These are phyloP conservation scores for Naganishia sp. DNA, from an alignment of 1,284 basidiomycete species.

Conservation along the genomic window DNA sequence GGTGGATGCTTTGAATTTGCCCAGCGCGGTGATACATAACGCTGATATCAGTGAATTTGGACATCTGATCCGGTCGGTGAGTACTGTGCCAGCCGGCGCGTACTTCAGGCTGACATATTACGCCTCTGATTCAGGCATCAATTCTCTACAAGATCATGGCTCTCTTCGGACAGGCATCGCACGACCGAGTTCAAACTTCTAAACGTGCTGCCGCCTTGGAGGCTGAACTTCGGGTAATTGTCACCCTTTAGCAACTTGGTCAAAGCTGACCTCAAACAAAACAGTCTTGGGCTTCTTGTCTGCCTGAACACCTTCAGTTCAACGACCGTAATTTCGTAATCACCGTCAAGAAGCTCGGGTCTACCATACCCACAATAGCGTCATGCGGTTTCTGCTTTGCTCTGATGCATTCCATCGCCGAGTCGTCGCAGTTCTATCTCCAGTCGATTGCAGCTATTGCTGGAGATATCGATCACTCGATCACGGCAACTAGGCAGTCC, in stretches of 20 bases:
- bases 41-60: slow-evolving; percentile 52
- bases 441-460: slow-evolving; percentile 46
- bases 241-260: neutral
- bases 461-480: slow-evolving; percentile 33
- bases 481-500: slow-evolving; percentile 47
- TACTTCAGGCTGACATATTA: neutral
- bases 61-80: slow-evolving; percentile 52
- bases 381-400: slow-evolving; percentile 54
- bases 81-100: slow-evolving; percentile 23
- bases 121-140: slow-evolving; percentile 33
- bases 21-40: slow-evolving; percentile 44
- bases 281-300: slow-evolving; percentile 52
- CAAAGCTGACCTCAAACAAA: no score
- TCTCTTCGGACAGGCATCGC: slow-evolving; percentile 33
- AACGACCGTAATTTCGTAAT: slow-evolving; percentile 53
- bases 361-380: slow-evolving; percentile 45
- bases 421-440: slow-evolving; percentile 56
- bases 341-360: slow-evolving; percentile 45
- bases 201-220: slow-evolving; percentile 38
- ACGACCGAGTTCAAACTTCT: slow-evolving; percentile 10
- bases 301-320: slow-evolving; percentile 53
- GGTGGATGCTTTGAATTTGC: slow-evolving; percentile 13
- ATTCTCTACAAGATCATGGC: slow-evolving; percentile 48
- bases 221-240: slow-evolving; percentile 44
- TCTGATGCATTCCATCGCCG: slow-evolving; percentile 56